These are phyloP conservation scores for Cucurbita pepo DNA, from an alignment of 306 rosid genomes.

Conservation along the genomic window DNA sequence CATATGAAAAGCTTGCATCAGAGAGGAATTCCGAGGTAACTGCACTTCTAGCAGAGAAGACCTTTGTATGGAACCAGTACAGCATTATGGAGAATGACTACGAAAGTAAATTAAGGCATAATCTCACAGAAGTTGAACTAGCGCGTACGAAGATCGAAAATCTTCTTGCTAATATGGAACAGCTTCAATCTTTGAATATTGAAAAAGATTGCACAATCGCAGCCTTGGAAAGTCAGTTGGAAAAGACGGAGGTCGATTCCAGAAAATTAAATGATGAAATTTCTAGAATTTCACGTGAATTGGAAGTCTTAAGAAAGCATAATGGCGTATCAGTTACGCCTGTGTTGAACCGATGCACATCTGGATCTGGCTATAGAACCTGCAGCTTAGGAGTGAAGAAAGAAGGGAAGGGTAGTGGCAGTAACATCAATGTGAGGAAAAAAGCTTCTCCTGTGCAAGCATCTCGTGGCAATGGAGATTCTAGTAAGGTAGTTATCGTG, in stretches of 20 bases:
- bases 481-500: slow-evolving; percentile 23
- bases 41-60: slow-evolving; percentile 56
- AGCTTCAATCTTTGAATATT: slow-evolving; percentile 32
- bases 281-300: slow-evolving; percentile 30
- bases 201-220: slow-evolving; percentile 46
- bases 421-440: slow-evolving; percentile 20
- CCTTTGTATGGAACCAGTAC: slow-evolving; percentile 78
- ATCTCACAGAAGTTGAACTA: slow-evolving; percentile 33
- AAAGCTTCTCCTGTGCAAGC: slow-evolving; percentile 14
- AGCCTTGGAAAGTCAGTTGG: slow-evolving; percentile 29
- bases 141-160: slow-evolving; percentile 29
- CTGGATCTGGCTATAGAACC: slow-evolving; percentile 10
- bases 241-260: slow-evolving; percentile 34
- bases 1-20: slow-evolving; percentile 37
- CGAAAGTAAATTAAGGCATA: slow-evolving; percentile 29
- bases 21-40: slow-evolving; percentile 43
- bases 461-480: neutral
- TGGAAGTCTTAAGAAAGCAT: slow-evolving; percentile 36
- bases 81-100: slow-evolving; percentile 45
- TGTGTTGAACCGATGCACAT: slow-evolving; percentile 29
- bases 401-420: slow-evolving; percentile 17
- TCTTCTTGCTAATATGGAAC: slow-evolving; percentile 49
- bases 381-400: slow-evolving; percentile 14
- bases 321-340: slow-evolving; percentile 29
- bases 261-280: slow-evolving; percentile 40